Evolutionary conservation across 257 asterid species (phyloP).

Genomic region (Paulownia fortunei): DNA sequence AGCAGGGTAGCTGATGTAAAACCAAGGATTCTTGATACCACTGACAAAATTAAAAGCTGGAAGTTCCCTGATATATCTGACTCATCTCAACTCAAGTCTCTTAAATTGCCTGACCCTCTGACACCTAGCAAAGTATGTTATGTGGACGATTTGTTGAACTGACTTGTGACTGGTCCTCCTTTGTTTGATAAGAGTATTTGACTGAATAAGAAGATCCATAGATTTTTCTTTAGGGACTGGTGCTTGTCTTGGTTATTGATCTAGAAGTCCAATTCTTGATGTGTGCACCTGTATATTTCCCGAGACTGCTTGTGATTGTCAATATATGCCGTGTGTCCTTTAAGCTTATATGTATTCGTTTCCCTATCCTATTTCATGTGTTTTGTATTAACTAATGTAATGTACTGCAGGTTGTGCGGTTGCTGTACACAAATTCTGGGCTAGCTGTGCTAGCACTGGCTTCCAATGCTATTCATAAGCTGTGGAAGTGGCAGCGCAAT

Average conservation of each 20-base stretch:
- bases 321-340: background rate
- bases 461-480: slow-evolving; percentile 91
- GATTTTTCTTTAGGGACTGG: slow-evolving; percentile 3
- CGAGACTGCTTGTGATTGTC: slow-evolving; percentile 7
- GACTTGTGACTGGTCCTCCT: background rate
- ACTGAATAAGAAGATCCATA: background rate
- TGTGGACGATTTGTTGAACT: slow-evolving; percentile 1
- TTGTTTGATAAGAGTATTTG: background rate
- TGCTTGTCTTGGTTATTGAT: slow-evolving; percentile 10
- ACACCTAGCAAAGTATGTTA: slow-evolving; percentile 80
- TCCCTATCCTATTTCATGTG: background rate
- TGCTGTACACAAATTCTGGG: slow-evolving; percentile 92
- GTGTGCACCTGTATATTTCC: background rate
- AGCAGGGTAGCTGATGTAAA: slow-evolving; percentile 81
- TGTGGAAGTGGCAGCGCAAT: slow-evolving; percentile 98
- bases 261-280: background rate
- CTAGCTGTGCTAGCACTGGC: slow-evolving; percentile 80
- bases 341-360: background rate
- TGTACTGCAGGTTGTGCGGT: slow-evolving; percentile 68
- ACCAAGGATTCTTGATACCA: slow-evolving; percentile 76
- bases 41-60: slow-evolving; percentile 83
- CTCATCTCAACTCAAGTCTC: slow-evolving; percentile 77
- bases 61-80: slow-evolving; percentile 86
- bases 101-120: slow-evolving; percentile 84
- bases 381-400: slow-evolving; percentile 10